Base-by-base conservation (phyloP, 257 asterid species). In the Solanum pennellii region DNA sequence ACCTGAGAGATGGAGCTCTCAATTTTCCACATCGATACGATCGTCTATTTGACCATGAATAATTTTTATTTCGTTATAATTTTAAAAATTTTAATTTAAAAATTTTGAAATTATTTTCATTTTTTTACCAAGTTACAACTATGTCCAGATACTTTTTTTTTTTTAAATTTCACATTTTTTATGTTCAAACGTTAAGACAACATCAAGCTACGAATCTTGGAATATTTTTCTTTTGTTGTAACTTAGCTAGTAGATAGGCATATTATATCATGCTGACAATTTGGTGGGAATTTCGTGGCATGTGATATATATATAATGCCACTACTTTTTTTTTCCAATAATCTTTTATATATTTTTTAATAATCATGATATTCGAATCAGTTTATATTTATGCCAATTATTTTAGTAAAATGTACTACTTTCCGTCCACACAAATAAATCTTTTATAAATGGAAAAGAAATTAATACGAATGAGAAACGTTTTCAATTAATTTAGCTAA, bases 1-100 rank as follows among this genome's bases (percentile, higher is more conserved):
- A 90, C 77, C 87, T 66, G 42, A 71, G 60, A 88, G 23, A 85
- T 82, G 91, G 91, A 89, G 88, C 90, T 91, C 83, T 87, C 91
- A 86, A 62, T 82, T 89, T 85, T 89, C 90, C 92, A 83, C 89
- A 90, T 91, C 90, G 29, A 33, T 49, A 25, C 66, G 6, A 75
- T 29, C 4, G 33, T 11, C 15, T 1, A 14, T 62, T 23, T 62
- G 31, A 62, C 4, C 9, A 65, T 25, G 9, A 12, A 65, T 25
- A 25, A 65, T 65, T 65, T 65, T 65, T 65, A 23, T 65, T 25
- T 6, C 4, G 62, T 52, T 52, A 52, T 52, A 1, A 18, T 56
- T 18, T 56, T 56, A 18, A 1, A 6, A 56, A 1, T 6, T 6
- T 18, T 56, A 56, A 56, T 56, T 56, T 56, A 1, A 6, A 16